Conservation (phyloP, 164 flowering plant genomes). For the Euptelea pleiosperma region DNA sequence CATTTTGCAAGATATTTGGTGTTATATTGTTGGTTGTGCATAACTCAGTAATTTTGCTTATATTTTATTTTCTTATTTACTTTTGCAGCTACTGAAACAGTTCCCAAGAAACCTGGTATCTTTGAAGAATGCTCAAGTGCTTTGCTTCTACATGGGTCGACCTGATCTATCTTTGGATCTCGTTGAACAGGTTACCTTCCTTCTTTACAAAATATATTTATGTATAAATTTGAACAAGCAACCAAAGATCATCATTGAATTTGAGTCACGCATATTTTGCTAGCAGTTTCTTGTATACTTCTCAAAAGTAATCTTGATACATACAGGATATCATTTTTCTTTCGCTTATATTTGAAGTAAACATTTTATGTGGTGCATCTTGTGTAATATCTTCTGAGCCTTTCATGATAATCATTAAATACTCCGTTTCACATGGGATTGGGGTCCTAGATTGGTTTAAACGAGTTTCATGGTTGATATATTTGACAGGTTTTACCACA, state of each 20-base stretch:
- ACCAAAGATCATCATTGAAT: too few species aligned
- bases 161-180: constrained; percentile 63
- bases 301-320: neutral
- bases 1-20: too few species aligned
- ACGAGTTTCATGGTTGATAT: constrained; percentile 3
- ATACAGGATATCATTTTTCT: too few species aligned
- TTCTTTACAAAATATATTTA: neutral
- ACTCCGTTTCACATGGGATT: neutral
- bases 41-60: neutral
- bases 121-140: constrained; percentile 69
- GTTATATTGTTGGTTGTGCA: neutral
- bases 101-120: constrained; percentile 80
- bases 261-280: too few species aligned
- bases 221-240: too few species aligned
- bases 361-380: neutral
- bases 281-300: neutral
- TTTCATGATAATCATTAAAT: neutral
- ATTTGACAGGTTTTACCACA: constrained; percentile 55
- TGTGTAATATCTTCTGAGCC: neutral
- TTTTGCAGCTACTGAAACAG: constrained; percentile 57
- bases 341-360: too few species aligned
- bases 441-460: neutral
- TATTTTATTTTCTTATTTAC: too few species aligned
- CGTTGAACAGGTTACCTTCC: constrained; percentile 58
- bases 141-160: constrained; percentile 81